Percentiles rank a stretch among this genome's conserved stretches.
Conservation (phyloP, 106 monocot genomes). For the Dendrobium officinale region DNA sequence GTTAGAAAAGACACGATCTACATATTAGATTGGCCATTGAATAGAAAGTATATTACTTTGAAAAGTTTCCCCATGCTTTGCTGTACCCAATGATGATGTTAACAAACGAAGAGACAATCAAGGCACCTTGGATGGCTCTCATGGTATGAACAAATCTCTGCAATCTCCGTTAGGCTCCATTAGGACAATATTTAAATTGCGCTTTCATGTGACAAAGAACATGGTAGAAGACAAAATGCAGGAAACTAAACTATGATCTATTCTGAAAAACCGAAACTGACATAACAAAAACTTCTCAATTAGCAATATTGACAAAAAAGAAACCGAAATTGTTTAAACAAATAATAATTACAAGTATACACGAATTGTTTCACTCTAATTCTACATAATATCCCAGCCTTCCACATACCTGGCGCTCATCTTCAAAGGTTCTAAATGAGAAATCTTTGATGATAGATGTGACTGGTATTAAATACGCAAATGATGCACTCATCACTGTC, state of each 20-base stretch:
- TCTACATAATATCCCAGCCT: no score
- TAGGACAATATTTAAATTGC: no score
- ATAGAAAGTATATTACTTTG: slow-evolving; percentile 29
- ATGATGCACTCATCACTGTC: slow-evolving; percentile 80
- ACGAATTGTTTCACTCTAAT: no score
- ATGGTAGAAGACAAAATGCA: not conserved
- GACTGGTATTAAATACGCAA: slow-evolving; percentile 81
- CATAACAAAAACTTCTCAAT: not conserved
- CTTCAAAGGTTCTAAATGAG: slow-evolving; percentile 12
- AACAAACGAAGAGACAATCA: slow-evolving; percentile 68
- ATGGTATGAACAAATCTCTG: slow-evolving; percentile 90
- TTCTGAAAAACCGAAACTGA: not conserved
- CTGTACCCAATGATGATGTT: slow-evolving; percentile 75
- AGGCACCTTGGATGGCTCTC: slow-evolving; percentile 82
- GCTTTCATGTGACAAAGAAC: no score
- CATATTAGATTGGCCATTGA: not conserved
- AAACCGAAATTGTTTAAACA: not conserved
- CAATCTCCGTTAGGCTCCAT: slow-evolving; percentile 6
- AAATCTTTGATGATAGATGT: slow-evolving; percentile 58
- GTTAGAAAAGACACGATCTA: not conserved
- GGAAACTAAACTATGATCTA: not conserved
- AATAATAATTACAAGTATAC: not conserved
- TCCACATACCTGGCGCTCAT: slow-evolving; percentile 50
- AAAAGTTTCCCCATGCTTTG: slow-evolving; percentile 44
- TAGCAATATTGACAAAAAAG: not conserved